Evolutionary conservation across 2,329 filamentous ascomycete species (phyloP).

Genomic region (Xylaria arbuscula): DNA sequence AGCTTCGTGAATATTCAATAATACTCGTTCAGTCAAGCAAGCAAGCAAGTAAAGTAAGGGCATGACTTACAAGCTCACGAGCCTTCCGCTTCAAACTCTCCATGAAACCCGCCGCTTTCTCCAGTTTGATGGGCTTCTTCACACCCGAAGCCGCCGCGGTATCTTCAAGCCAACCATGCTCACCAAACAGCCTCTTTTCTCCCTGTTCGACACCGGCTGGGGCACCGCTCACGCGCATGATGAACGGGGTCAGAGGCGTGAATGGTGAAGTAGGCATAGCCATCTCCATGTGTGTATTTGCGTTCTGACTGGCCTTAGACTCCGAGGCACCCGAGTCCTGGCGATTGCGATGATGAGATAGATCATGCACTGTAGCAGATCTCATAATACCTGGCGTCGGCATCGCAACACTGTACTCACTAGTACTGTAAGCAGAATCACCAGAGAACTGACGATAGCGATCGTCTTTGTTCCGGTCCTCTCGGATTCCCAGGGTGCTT

Average conservation of each 20-base stretch:
- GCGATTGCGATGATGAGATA: constrained; percentile 16
- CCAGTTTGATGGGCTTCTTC: constrained; percentile 33
- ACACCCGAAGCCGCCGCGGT: constrained; percentile 38
- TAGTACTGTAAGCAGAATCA: constrained; percentile 1
- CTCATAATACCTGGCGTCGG: constrained; percentile 12
- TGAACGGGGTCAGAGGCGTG: constrained; percentile 48
- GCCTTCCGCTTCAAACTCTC: constrained; percentile 58
- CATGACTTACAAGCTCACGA: constrained; percentile 61
- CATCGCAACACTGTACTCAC: constrained; percentile 7
- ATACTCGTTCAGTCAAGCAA: no score
- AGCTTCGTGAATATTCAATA: constrained; percentile 26
- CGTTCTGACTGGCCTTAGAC: background rate
- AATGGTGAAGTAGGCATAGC: constrained; percentile 34
- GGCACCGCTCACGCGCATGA: constrained; percentile 46
- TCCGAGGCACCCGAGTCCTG: constrained; percentile 9
- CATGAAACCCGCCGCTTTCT: constrained; percentile 44
- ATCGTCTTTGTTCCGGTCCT: constrained; percentile 13
- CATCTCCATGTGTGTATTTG: background rate
- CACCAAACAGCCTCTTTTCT: constrained; percentile 64
- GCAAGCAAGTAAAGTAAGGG: background rate
- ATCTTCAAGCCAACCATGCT: constrained; percentile 68
- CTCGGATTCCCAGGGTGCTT: constrained; percentile 33
- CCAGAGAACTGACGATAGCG: constrained; percentile 23
- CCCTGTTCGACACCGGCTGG: constrained; percentile 13
- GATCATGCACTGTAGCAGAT: constrained; percentile 33